Percentiles rank a stretch among this genome's conserved stretches.
Conservation (phyloP, 441 rosid genomes). For the Populus hybrid region DNA sequence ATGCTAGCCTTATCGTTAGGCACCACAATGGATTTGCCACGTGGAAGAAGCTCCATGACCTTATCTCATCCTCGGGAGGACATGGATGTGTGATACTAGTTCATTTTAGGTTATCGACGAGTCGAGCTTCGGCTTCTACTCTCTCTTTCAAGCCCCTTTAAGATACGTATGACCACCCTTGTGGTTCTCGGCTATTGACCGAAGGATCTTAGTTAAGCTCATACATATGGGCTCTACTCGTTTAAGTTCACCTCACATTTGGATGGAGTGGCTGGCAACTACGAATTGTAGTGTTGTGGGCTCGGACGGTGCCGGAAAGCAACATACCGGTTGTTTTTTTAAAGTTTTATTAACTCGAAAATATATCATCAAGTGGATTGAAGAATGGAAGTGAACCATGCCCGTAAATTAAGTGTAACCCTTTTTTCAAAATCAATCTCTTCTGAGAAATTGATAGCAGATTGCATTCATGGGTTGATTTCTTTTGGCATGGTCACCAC, state of each 20-base stretch:
- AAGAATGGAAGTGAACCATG: too few relatives aligned
- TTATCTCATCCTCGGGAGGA: constrained; percentile 27
- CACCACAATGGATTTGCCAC: constrained; percentile 34
- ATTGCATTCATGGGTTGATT: too few relatives aligned
- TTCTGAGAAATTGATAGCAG: too few relatives aligned
- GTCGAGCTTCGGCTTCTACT: not conserved
- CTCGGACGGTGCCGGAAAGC: too few relatives aligned
- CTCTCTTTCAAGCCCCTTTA: not conserved
- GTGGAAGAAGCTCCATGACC: constrained; percentile 14
- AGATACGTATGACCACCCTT: not conserved
- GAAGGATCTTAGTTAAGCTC: not conserved
- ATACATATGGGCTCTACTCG: not conserved
- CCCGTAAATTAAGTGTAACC: too few relatives aligned
- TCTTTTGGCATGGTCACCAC: too few relatives aligned
- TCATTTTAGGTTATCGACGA: not conserved
- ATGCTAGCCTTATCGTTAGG: constrained; percentile 32
- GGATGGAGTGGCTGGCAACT: not conserved
- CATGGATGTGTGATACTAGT: constrained; percentile 27
- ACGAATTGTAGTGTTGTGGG: too few relatives aligned
- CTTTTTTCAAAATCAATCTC: too few relatives aligned
- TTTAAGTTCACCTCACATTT: not conserved
- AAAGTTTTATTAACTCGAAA: too few relatives aligned
- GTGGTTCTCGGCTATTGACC: not conserved
- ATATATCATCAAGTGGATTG: too few relatives aligned
- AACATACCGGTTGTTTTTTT: too few relatives aligned